Percentiles rank a stretch among this genome's conserved stretches.
phyloP scores from a whole-genome alignment of 2,329 filamentous ascomycete species.

The Eutypella sp. region DNA sequence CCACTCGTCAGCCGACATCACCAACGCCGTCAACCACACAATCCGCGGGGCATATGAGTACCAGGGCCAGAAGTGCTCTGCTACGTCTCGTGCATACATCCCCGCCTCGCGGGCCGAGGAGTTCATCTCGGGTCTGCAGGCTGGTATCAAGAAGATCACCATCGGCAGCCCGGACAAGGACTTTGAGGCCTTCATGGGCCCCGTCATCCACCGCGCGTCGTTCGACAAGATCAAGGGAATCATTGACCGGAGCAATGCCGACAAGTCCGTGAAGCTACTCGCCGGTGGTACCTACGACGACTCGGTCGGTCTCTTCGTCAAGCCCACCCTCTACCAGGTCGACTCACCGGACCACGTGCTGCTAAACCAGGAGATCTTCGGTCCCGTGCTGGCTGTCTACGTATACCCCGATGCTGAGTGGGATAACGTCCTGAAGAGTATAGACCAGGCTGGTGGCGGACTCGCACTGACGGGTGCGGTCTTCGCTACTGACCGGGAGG shows the following conservation, averaged over 20 bases:
- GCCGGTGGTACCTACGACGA: conserved; percentile 40
- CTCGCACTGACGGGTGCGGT: conserved; percentile 45
- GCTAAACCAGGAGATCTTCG: conserved; percentile 44
- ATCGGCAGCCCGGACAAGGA: conserved; percentile 27
- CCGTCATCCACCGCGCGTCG: conserved; percentile 43
- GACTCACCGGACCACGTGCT: conserved; percentile 37
- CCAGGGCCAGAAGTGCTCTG: conserved; percentile 48
- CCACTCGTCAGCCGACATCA: conserved; percentile 40
- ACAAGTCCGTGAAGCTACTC: conserved; percentile 37
- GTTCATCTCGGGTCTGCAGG: conserved; percentile 19
- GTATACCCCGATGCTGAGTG: conserved; percentile 43
- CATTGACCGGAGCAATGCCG: conserved; percentile 40
- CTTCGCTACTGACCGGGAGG: conserved; percentile 43
- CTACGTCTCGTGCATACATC: conserved; percentile 36
- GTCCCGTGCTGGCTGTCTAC: conserved; percentile 40
- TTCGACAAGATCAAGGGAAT: conserved; percentile 40
- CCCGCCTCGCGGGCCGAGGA: conserved; percentile 34
- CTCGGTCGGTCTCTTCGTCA: conserved; percentile 38
- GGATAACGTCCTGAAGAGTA: conserved; percentile 27
- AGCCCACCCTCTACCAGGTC: conserved; percentile 42
- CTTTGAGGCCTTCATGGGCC: conserved; percentile 37
- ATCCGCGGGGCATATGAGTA: conserved; percentile 46
- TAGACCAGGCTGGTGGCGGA: conserved; percentile 36
- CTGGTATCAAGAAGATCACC: conserved; percentile 20
- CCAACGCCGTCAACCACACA: conserved; percentile 41